These are phyloP conservation scores for Corymbia calophylla DNA, from an alignment of 441 rosid genomes.

Conservation along the genomic window DNA sequence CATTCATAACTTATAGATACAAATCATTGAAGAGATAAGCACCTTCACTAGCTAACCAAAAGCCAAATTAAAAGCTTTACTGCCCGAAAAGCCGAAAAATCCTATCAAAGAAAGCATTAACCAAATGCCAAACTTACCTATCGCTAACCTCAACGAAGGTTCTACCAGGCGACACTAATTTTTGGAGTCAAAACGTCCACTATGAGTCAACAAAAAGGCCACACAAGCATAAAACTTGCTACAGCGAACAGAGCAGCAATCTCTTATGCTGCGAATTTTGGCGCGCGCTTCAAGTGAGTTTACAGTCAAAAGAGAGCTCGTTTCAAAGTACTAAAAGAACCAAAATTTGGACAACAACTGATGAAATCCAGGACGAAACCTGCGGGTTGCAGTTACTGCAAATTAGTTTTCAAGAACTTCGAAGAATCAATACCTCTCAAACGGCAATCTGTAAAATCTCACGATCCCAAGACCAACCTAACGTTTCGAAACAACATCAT, in stretches of 20 bases:
- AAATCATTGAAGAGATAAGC: too few relatives aligned
- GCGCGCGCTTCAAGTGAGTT: not conserved
- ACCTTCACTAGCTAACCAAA: not conserved
- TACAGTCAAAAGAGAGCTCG: not conserved
- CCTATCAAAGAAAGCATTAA: not conserved
- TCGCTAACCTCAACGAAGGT: not conserved
- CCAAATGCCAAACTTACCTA: not conserved
- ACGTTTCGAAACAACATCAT: not conserved
- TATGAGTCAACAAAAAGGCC: not conserved
- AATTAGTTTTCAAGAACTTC: not conserved
- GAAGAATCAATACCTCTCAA: not conserved
- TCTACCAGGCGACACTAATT: not conserved
- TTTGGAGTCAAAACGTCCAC: not conserved
- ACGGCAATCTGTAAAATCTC: not conserved
- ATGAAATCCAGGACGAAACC: accelerated
- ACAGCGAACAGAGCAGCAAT: not conserved
- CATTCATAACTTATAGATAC: too few relatives aligned
- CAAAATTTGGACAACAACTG: not conserved
- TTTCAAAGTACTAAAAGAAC: not conserved
- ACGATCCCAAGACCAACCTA: not conserved
- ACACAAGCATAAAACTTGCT: not conserved
- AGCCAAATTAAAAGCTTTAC: not conserved
- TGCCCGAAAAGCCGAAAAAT: accelerated
- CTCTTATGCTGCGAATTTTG: not conserved
- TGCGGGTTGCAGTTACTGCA: not conserved